phyloP scores from a whole-genome alignment of 2,329 filamentous ascomycete species.

The Colletotrichum tamarilloi region DNA sequence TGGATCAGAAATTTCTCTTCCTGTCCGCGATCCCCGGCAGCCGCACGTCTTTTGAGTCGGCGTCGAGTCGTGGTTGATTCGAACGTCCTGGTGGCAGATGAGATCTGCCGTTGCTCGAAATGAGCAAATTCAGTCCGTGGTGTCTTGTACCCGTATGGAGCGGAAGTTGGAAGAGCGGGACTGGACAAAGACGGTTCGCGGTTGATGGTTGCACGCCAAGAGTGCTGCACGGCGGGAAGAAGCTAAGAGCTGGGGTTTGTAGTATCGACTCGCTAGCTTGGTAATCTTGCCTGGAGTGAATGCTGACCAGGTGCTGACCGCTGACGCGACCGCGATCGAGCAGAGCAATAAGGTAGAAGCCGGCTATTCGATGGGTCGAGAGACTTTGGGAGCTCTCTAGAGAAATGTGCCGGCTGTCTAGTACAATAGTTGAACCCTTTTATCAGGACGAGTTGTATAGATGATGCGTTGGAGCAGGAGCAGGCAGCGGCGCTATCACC shows the following conservation, averaged over 20 bases:
- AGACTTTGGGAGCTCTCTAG: neutral
- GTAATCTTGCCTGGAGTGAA: neutral
- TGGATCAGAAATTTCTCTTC: neutral
- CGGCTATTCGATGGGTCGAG: neutral
- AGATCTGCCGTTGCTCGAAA: constrained; percentile 12
- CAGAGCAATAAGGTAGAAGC: neutral
- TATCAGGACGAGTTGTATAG: neutral
- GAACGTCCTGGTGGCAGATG: constrained; percentile 11
- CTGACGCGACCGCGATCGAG: neutral
- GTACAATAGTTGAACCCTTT: neutral
- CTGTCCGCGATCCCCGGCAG: neutral
- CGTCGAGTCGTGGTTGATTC: constrained; percentile 3
- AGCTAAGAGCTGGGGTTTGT: constrained; percentile 2
- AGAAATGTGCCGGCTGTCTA: neutral
- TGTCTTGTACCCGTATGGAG: neutral
- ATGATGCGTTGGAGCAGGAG: neutral
- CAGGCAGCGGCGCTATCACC: neutral
- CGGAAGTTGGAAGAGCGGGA: neutral
- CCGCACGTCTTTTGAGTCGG: neutral
- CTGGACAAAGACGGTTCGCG: constrained; percentile 3
- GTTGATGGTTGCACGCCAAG: constrained; percentile 4
- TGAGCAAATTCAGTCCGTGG: constrained; percentile 16
- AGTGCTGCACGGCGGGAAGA: constrained; percentile 21
- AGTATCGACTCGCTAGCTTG: neutral
- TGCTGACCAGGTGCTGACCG: neutral